Evolutionary conservation across 495 filamentous ascomycete species (phyloP).

Genomic region (Rhizodiscina lignyota): DNA sequence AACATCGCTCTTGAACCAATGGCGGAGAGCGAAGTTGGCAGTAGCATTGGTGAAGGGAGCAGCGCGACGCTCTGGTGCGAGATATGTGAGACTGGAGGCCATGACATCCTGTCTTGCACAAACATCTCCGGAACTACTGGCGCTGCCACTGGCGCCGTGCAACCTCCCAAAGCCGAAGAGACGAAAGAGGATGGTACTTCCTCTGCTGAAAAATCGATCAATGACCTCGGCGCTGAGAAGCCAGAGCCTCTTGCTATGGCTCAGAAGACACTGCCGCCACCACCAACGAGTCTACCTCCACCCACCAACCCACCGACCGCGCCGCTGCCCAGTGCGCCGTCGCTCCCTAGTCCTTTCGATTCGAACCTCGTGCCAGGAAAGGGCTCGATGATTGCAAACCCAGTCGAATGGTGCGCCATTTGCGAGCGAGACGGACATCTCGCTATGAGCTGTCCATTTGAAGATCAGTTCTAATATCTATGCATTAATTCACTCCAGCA

Average conservation of each 20-base stretch:
- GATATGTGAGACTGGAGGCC: constrained; percentile 84
- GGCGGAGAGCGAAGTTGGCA: constrained; percentile 54
- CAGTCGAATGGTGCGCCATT: constrained; percentile 87
- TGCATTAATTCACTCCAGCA: too few relatives aligned
- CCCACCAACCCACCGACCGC: constrained; percentile 4
- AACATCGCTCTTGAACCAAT: constrained; percentile 28
- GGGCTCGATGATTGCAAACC: constrained; percentile 60
- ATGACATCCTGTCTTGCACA: constrained; percentile 86
- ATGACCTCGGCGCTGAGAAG: too few relatives aligned
- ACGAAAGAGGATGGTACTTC: background rate
- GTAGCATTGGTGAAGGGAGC: constrained; percentile 31
- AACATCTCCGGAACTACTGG: constrained; percentile 35
- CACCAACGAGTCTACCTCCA: too few relatives aligned
- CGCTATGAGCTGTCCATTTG: constrained; percentile 88
- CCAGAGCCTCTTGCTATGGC: background rate
- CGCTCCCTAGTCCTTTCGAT: constrained; percentile 11
- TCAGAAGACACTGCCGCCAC: background rate
- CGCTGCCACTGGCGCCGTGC: constrained; percentile 1
- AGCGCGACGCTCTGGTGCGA: constrained; percentile 71
- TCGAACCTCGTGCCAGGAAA: constrained; percentile 36
- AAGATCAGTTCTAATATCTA: too few relatives aligned
- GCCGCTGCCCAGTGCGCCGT: constrained; percentile 20
- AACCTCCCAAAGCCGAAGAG: constrained; percentile 3
- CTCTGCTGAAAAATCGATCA: too few relatives aligned
- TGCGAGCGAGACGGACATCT: constrained; percentile 94